These are phyloP conservation scores for Neurospora sp. DNA, from an alignment of 495 filamentous ascomycete genomes.

Conservation along the genomic window DNA sequence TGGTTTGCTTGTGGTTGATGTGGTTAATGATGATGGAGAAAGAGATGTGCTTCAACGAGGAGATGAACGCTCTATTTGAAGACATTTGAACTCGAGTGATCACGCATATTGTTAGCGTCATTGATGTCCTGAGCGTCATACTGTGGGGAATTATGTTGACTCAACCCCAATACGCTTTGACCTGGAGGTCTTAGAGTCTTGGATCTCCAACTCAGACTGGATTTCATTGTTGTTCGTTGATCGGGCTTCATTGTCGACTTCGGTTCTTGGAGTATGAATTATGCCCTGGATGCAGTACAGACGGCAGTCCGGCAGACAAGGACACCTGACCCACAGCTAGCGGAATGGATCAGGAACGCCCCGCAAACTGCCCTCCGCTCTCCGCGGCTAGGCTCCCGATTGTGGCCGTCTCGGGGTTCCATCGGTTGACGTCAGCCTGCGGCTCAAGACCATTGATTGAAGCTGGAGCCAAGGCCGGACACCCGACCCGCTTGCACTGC, in stretches of 20 bases:
- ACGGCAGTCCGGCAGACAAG: background rate
- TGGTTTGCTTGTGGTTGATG: background rate
- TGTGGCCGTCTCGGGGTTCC: background rate
- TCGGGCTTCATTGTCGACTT: background rate
- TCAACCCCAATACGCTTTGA: background rate
- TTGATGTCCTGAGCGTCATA: background rate
- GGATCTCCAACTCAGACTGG: background rate
- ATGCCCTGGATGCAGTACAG: background rate
- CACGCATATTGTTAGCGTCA: background rate
- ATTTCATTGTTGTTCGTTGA: background rate
- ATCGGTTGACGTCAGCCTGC: background rate
- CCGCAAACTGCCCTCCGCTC: background rate
- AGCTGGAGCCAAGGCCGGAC: background rate
- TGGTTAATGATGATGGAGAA: background rate
- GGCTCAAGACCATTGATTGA: background rate
- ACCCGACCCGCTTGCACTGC: background rate
- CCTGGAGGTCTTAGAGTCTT: background rate
- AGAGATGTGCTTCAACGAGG: background rate
- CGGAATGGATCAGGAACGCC: background rate
- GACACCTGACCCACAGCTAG: background rate
- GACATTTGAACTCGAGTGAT: background rate
- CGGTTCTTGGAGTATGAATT: background rate
- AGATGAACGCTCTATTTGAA: background rate
- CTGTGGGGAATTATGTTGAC: background rate
- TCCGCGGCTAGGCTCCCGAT: background rate